Conservation (phyloP, 345 rosid species). For the Citrus trifoliata region DNA sequence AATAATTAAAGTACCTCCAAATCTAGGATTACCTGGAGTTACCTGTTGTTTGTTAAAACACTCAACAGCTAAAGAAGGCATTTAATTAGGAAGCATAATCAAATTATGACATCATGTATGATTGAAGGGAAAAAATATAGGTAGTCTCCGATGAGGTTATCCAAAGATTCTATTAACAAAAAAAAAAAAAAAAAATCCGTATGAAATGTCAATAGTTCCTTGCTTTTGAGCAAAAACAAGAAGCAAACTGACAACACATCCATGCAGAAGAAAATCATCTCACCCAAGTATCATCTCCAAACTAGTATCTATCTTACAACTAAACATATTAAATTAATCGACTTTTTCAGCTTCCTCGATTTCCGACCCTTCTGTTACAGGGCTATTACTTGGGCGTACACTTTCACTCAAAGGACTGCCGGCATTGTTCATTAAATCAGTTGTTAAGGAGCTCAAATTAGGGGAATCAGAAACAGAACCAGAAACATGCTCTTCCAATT, state of each 20-base stretch:
- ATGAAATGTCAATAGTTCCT: neutral
- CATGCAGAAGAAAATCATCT: neutral
- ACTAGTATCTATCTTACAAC: neutral
- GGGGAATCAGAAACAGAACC: slow-evolving; percentile 23
- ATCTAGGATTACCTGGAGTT: too few relatives aligned
- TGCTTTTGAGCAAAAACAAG: neutral
- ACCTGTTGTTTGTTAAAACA: too few relatives aligned
- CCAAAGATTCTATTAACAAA: too few relatives aligned
- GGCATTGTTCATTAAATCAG: slow-evolving; percentile 19
- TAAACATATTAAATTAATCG: neutral
- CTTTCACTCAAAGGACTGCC: slow-evolving; percentile 1
- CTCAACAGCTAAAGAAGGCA: too few relatives aligned
- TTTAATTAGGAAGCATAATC: neutral
- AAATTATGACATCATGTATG: neutral
- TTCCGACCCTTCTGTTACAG: neutral
- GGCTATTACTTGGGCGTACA: neutral
- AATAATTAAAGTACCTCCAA: too few relatives aligned
- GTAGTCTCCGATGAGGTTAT: neutral
- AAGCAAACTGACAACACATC: neutral
- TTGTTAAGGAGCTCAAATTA: slow-evolving; percentile 20
- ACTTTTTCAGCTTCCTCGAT: neutral
- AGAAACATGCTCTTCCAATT: slow-evolving; percentile 33
- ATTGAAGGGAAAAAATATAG: neutral
- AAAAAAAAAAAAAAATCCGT: too few relatives aligned
- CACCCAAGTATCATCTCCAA: neutral